Evolutionary conservation across 441 rosid species (phyloP).

Genomic region (Melastoma candidum): DNA sequence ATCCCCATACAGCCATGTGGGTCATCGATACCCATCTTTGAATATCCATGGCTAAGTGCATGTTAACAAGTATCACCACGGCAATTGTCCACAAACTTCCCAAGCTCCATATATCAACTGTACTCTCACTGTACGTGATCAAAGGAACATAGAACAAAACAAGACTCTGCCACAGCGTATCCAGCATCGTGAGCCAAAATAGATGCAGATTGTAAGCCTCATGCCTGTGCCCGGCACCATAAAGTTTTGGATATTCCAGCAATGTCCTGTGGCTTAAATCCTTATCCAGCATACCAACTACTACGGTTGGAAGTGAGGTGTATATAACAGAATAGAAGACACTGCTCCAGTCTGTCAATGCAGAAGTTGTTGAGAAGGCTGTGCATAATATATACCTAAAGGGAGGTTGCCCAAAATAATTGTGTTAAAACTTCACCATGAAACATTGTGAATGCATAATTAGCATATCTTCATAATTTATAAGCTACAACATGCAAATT

Average conservation of each 20-base stretch:
- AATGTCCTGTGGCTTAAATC: slow-evolving; percentile 65
- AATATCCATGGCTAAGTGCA: slow-evolving; percentile 74
- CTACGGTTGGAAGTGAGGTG: slow-evolving; percentile 65
- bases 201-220: slow-evolving; percentile 68
- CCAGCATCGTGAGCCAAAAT: slow-evolving; percentile 72
- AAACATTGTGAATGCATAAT: not conserved
- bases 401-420: slow-evolving; percentile 3
- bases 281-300: slow-evolving; percentile 69
- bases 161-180: slow-evolving; percentile 79
- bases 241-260: slow-evolving; percentile 52
- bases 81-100: slow-evolving; percentile 79
- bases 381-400: slow-evolving; percentile 68
- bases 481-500: no score
- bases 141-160: slow-evolving; percentile 53
- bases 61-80: slow-evolving; percentile 61
- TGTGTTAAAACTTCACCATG: not conserved
- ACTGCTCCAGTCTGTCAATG: slow-evolving; percentile 82
- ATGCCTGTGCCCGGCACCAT: slow-evolving; percentile 65
- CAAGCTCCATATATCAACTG: slow-evolving; percentile 75
- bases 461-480: no score
- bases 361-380: slow-evolving; percentile 70
- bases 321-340: slow-evolving; percentile 71
- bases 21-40: slow-evolving; percentile 54
- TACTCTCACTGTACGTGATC: slow-evolving; percentile 44
- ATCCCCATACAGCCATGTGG: slow-evolving; percentile 73